phyloP scores from a whole-genome alignment of 345 rosid species.

The Euphorbia lathyris region DNA sequence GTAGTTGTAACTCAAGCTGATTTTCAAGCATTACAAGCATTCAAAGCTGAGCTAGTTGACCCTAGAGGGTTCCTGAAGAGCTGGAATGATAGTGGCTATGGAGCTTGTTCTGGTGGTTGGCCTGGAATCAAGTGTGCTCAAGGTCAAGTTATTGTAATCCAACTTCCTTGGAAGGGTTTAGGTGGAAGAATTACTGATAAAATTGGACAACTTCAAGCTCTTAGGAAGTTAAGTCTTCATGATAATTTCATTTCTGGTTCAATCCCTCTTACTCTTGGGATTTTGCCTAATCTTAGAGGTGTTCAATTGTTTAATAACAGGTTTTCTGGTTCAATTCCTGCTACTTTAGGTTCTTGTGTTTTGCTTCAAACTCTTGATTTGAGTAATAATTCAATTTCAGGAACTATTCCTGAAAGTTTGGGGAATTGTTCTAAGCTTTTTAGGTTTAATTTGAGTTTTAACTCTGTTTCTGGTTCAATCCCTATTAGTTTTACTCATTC shows the following conservation, averaged over 20 bases:
- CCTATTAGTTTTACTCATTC: conserved; percentile 46
- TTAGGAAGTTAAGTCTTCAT: conserved; percentile 27
- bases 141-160: conserved; percentile 29
- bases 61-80: conserved; percentile 20
- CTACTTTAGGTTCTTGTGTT: conserved; percentile 63
- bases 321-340: conserved; percentile 43
- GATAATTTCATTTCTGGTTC: conserved; percentile 23
- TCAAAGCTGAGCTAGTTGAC: conserved; percentile 23
- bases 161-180: conserved; percentile 29
- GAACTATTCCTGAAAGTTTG: conserved; percentile 19
- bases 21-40: conserved; percentile 27
- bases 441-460: conserved; percentile 65
- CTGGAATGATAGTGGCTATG: conserved; percentile 28
- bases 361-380: conserved; percentile 66
- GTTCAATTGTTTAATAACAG: conserved; percentile 24
- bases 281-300: conserved; percentile 27
- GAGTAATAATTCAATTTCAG: conserved; percentile 19
- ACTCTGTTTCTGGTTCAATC: conserved; percentile 56
- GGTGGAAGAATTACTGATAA: conserved; percentile 26
- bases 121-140: conserved; percentile 29
- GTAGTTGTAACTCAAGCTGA: conserved; percentile 25
- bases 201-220: conserved; percentile 28
- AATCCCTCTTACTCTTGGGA: conserved; percentile 19
- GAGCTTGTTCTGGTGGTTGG: conserved; percentile 34
- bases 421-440: conserved; percentile 23